Evolutionary conservation across 2,329 filamentous ascomycete genomes (phyloP), one percentile per base, ranked within the genome.

Genomic region (Chaetomiaceae sp.): DNA sequence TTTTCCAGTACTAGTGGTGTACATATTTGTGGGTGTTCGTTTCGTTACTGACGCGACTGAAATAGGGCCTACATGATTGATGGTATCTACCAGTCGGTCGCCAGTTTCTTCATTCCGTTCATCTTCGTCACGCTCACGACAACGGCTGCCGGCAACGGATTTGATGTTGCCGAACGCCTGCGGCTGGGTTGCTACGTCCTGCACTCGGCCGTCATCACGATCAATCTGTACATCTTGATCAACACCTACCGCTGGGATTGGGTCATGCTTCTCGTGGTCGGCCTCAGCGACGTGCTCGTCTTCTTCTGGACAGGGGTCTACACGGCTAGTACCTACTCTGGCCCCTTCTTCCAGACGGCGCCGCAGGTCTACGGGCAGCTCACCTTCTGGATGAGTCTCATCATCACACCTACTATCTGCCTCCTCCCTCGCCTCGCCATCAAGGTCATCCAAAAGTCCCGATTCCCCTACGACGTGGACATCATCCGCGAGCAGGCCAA

Each of bases 201-300:
- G 3, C 88, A 87, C 47, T 86, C 87, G 12, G 83, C 88, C 6
- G 83, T 98, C 48, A 70, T 95, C 56, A 84, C 88, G 33, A 94
- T 95, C 72, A 98, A 98, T 66, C 71, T 84, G 49, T 98, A 97
- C 70, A 88, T 98, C 56, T 73, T 98, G 54, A 82, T 97, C 70
- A 98, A 98, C 68, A 94, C 87, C 1, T 97, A 95, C 66, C 81
- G 91, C 50, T 98, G 93, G 93, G 93, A 98, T 65, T 98, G 91
- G 91, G 74, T 98, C 59, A 94, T 94, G 68, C 68, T 90, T 18
- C 71, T 95, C 49, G 84, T 96, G 52, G 84, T 94, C 42, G 68
- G 69, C 19, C 77, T 97, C 65, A 95, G 89, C 68, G 85, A 86
- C 52, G 65, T 97, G 24, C 79, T 96, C 58, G 80, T 97, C 61